Base-by-base conservation (phyloP, 1,284 basidiomycete species). In the Fistulinella cinereoalba region DNA sequence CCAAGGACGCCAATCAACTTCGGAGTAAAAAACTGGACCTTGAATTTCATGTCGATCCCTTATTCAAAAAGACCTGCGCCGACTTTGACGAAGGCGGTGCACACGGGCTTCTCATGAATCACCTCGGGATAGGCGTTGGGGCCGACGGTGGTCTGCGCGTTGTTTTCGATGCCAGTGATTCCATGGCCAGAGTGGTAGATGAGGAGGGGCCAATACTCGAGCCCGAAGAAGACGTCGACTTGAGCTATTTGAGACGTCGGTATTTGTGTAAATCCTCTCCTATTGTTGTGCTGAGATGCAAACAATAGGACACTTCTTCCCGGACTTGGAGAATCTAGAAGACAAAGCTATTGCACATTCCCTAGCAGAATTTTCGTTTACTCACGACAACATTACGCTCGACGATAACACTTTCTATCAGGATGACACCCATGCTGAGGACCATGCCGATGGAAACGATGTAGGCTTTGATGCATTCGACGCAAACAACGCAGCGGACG, bases 51-150 rank as follows among this genome's bases (percentile, higher is more conserved):
- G 93, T 98, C 32, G 96, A 99, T 64, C 97, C 96, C 2, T 73
- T 99, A 24, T 99, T 99, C 75, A 91, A 85, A 69, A 99, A 99
- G 76, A 99, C 97, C 1, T 94, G 87, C 54, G 97, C 92, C 18
- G 97, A 99, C 65, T 99, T 99, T 65, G 96, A 99, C 66, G 97
- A 99, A 67, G 97, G 96, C 36, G 96, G 96, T 44, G 96, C 96
- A 0, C 88, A 92, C 52, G 96, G 96, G 8, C 67, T 97, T 42
- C 72, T 97, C 32, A 94, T 96, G 92, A 97, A 97, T 62, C 93
- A 96, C 61, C 74, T 95, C 33, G 78, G 79, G 44, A 58, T 90
- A 46, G 86, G 85, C 15, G 71, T 85, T 4, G 89, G 90, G 6
- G 81, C 82, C 18, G 92, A 97, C 53, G 85, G 88, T 4, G 83